Percentiles rank a stretch among this genome's conserved stretches.
These are phyloP conservation scores for Debaryomyces tyrocola DNA, from an alignment of 805 yeast species.

Conservation along the genomic window DNA sequence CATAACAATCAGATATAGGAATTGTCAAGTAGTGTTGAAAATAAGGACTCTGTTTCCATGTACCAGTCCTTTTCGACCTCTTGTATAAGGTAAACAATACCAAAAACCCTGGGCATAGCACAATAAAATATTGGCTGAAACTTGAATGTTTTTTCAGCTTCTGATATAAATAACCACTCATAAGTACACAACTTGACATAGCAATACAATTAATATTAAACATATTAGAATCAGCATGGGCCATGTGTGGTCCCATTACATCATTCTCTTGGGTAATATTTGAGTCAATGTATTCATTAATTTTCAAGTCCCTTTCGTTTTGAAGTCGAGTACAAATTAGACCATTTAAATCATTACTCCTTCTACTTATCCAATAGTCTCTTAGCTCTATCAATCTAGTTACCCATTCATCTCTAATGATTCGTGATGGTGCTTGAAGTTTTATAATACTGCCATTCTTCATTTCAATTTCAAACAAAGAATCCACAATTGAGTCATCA, in stretches of 20 bases:
- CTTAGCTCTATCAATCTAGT: conserved; percentile 42
- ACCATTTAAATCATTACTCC: conserved; percentile 38
- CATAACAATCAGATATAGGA: conserved; percentile 66
- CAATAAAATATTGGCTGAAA: conserved; percentile 60
- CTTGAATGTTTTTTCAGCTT: conserved; percentile 69
- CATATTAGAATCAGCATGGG: conserved; percentile 51
- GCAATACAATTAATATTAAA: conserved; percentile 60
- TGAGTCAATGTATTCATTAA: conserved; percentile 59
- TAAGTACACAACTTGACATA: conserved; percentile 57
- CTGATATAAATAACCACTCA: conserved; percentile 66
- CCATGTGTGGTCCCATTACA: conserved; percentile 53
- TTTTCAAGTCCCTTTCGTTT: conserved; percentile 49
- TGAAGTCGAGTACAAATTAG: conserved; percentile 35
- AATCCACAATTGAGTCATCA: conserved; percentile 37
- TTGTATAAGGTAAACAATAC: conserved; percentile 53
- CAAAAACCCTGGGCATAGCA: conserved; percentile 70
- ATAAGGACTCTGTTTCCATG: conserved; percentile 46
- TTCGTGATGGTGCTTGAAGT: conserved; percentile 55
- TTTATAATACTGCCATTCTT: conserved; percentile 45
- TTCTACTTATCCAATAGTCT: conserved; percentile 60
- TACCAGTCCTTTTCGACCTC: conserved; percentile 47
- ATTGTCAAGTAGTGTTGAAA: conserved; percentile 57
- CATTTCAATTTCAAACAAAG: conserved; percentile 54
- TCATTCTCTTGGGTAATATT: conserved; percentile 40
- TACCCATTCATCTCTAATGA: conserved; percentile 66